These are phyloP conservation scores for Hibiscus tridactylites DNA, from an alignment of 345 rosid species.

Conservation along the genomic window DNA sequence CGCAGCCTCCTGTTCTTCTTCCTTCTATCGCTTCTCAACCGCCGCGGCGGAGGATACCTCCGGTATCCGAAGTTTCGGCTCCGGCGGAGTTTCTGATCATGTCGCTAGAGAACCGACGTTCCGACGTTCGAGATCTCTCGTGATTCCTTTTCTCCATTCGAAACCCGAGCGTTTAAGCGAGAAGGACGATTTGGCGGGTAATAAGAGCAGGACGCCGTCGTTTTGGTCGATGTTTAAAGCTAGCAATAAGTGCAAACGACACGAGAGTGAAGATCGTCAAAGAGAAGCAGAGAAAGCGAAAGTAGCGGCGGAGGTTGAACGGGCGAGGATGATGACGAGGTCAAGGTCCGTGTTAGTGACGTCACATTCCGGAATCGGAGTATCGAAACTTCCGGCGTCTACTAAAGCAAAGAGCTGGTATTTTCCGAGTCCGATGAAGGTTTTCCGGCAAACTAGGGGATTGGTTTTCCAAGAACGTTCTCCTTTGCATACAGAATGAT, in stretches of 20 bases:
- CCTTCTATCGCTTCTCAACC: constrained; percentile 35
- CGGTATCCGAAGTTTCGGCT: constrained; percentile 34
- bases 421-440: constrained; percentile 88
- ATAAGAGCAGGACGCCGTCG: constrained; percentile 24
- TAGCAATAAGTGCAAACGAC: constrained; percentile 21
- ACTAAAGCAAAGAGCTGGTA: constrained; percentile 55
- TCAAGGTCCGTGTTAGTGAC: constrained; percentile 75
- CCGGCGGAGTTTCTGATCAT: constrained; percentile 44
- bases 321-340: constrained; percentile 58
- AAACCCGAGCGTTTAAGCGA: constrained; percentile 23
- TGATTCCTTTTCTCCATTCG: constrained; percentile 52
- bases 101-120: constrained; percentile 62
- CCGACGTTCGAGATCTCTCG: constrained; percentile 71
- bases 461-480: constrained; percentile 52
- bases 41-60: constrained; percentile 9
- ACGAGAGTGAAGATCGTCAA: constrained; percentile 13
- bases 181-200: constrained; percentile 2
- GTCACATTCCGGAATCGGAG: constrained; percentile 21
- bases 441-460: constrained; percentile 55
- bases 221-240: constrained; percentile 49
- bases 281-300: constrained; percentile 11
- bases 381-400: constrained; percentile 18
- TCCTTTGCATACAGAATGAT: constrained; percentile 70
- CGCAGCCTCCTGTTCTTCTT: constrained; percentile 32
- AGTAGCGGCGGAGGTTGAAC: constrained; percentile 21